Percentiles rank a stretch among this genome's conserved stretches.
Evolutionary conservation across 2,329 filamentous ascomycete species (phyloP).

Genomic region (Trichoderma sp.): DNA sequence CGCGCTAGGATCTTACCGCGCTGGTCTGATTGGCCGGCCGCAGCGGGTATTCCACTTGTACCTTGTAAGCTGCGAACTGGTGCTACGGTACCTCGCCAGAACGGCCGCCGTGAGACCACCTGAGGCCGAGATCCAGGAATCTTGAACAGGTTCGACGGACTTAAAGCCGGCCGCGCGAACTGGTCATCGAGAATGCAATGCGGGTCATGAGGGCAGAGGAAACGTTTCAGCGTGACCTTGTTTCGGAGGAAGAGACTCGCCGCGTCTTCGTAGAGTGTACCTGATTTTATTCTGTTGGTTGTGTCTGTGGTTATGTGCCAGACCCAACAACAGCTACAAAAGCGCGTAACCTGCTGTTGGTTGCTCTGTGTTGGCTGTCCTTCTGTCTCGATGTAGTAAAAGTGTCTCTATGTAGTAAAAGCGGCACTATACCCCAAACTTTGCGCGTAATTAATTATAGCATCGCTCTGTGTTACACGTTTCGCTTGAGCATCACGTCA

Average conservation of each 20-base stretch:
- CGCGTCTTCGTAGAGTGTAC: neutral
- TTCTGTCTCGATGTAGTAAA: neutral
- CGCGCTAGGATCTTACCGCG: constrained; percentile 20
- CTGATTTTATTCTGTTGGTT: neutral
- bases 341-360: constrained; percentile 14
- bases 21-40: constrained; percentile 18
- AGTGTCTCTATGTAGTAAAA: neutral
- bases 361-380: neutral
- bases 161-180: neutral
- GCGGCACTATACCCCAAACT: neutral
- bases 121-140: constrained; percentile 4
- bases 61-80: neutral
- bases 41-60: neutral
- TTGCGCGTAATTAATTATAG: constrained; percentile 7
- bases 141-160: neutral
- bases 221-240: constrained; percentile 13
- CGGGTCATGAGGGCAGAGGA: neutral
- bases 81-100: neutral
- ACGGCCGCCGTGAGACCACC: neutral
- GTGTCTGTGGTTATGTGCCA: neutral
- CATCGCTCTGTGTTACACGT: neutral
- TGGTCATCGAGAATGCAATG: neutral
- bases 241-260: neutral
- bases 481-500: constrained; percentile 7
- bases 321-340: constrained; percentile 16